A percentile compares a stretch with the other conserved stretches of the same genome.
phyloP scores from a whole-genome alignment of 768 basidiomycete species.

The Saitozyma sp. region DNA sequence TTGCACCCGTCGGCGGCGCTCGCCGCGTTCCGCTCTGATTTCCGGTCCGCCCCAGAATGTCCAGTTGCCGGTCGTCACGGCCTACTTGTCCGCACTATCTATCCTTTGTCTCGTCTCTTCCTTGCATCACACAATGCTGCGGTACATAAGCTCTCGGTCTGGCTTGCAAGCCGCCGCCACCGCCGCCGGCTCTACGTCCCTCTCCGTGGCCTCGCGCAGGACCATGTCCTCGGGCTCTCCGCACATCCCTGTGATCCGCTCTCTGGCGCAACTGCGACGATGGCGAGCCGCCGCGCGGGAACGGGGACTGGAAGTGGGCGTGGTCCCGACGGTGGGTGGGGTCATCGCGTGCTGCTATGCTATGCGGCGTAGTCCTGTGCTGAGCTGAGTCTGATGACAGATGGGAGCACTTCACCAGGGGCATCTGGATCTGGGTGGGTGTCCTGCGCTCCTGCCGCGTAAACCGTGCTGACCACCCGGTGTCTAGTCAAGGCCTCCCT shows the following conservation, averaged over 20 bases:
- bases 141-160: too few relatives aligned
- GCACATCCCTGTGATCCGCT: constrained; percentile 48
- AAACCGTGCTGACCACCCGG: not conserved
- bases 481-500: constrained; percentile 72
- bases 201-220: too few relatives aligned
- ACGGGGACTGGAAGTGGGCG: constrained; percentile 71
- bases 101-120: too few relatives aligned
- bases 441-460: not conserved
- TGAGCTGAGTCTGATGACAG: constrained; percentile 6
- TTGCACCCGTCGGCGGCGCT: too few relatives aligned
- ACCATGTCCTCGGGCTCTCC: not conserved
- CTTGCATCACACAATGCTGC: too few relatives aligned
- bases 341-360: not conserved
- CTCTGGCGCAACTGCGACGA: constrained; percentile 45
- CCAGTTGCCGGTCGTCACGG: too few relatives aligned
- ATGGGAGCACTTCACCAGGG: constrained; percentile 97
- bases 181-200: too few relatives aligned
- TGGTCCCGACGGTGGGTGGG: constrained; percentile 70
- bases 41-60: too few relatives aligned
- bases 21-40: too few relatives aligned
- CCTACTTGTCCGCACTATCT: too few relatives aligned
- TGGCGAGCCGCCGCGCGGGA: constrained; percentile 72
- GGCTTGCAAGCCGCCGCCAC: too few relatives aligned
- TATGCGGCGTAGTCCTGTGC: not conserved
- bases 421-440: constrained; percentile 82